Evolutionary conservation across 2,329 filamentous ascomycete genomes (phyloP).

Genomic region (Phymatotrichopsis omnivora): DNA sequence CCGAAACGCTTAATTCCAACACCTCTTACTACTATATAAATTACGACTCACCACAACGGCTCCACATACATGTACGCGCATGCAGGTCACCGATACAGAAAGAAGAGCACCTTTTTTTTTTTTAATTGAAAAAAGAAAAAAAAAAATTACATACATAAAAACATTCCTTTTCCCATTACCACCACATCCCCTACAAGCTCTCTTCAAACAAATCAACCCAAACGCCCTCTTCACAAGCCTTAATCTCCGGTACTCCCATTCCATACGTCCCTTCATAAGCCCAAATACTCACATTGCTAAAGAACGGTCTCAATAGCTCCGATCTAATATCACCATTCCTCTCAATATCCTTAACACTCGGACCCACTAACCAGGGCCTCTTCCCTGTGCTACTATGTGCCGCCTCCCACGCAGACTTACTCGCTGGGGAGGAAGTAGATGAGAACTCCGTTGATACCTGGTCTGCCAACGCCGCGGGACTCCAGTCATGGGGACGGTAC

Average conservation of each 20-base stretch:
- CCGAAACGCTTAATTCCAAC: no score
- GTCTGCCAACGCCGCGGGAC: constrained; percentile 68
- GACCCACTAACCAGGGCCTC: constrained; percentile 19
- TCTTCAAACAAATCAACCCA: constrained; percentile 73
- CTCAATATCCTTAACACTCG: constrained; percentile 10
- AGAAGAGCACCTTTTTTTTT: no score
- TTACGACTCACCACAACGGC: no score
- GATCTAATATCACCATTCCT: constrained; percentile 32
- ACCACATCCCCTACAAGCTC: constrained; percentile 33
- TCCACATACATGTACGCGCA: no score
- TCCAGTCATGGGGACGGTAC: constrained; percentile 61
- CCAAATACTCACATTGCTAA: constrained; percentile 82
- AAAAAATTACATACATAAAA: no score
- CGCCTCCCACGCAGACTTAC: constrained; percentile 32
- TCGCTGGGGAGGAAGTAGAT: constrained; percentile 33
- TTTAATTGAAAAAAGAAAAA: no score
- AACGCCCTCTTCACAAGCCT: constrained; percentile 53
- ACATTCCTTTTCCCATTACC: no score
- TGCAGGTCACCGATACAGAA: no score
- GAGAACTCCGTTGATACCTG: constrained; percentile 70
- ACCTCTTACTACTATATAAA: no score
- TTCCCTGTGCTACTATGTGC: constrained; percentile 6
- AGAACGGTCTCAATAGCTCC: constrained; percentile 75
- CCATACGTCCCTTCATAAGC: constrained; percentile 89
- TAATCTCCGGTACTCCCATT: constrained; percentile 60